Conservation (phyloP, 2,329 filamentous ascomycete species). For the Mycosphaerella sp. region DNA sequence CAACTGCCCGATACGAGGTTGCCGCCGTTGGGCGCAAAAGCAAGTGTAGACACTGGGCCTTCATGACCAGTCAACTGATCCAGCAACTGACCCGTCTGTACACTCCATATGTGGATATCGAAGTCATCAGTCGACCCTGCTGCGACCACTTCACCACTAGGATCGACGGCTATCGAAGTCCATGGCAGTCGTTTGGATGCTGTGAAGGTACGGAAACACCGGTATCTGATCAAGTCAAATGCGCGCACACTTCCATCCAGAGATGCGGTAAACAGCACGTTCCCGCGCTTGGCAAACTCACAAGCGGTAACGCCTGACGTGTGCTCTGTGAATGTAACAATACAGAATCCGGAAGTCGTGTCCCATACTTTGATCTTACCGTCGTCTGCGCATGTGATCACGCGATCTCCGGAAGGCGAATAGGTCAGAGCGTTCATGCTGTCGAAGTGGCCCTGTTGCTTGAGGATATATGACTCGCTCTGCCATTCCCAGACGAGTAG, state of each 20-base stretch:
- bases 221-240: conserved; percentile 92
- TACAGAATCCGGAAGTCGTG: conserved; percentile 90
- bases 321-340: conserved; percentile 97
- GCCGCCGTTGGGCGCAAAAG: conserved; percentile 81
- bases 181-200: conserved; percentile 88
- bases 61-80: conserved; percentile 90
- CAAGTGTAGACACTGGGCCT: conserved; percentile 80
- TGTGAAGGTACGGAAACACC: conserved; percentile 96
- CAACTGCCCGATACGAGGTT: conserved; percentile 87
- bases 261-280: conserved; percentile 91
- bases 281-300: conserved; percentile 91
- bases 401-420: conserved; percentile 84
- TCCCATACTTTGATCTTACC: conserved; percentile 99
- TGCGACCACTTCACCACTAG: conserved; percentile 91
- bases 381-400: conserved; percentile 91
- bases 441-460: conserved; percentile 96
- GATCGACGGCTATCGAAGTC: conserved; percentile 91
- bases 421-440: conserved; percentile 91
- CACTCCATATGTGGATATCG: conserved; percentile 97
- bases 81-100: conserved; percentile 91
- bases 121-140: conserved; percentile 94
- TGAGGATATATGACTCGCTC: conserved; percentile 96
- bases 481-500: conserved; percentile 99
- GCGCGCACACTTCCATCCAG: conserved; percentile 90
- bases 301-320: conserved; percentile 90